Conservation (phyloP, 1,284 basidiomycete species). For the Phlebopus sp. region DNA sequence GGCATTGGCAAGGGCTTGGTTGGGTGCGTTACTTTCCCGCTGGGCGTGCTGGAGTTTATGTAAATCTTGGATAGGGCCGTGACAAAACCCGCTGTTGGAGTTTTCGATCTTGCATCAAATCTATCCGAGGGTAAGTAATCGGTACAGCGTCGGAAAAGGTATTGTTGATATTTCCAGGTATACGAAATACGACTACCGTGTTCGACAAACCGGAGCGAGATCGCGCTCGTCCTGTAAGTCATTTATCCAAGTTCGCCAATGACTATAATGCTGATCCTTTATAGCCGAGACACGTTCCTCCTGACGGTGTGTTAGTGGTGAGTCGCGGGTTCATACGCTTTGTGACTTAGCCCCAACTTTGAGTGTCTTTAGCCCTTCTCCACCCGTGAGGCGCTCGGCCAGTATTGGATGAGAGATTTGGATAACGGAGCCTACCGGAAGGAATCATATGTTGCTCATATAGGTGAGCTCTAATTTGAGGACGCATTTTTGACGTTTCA, state of each 20-base stretch:
- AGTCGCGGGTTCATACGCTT: conserved; percentile 27
- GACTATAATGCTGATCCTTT: background rate
- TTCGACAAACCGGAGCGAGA: conserved; percentile 94
- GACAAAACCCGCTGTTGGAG: conserved; percentile 95
- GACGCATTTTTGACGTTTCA: conserved; percentile 11
- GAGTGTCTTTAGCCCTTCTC: conserved; percentile 68
- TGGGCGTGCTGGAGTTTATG: conserved; percentile 11
- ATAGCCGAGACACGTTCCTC: conserved; percentile 82
- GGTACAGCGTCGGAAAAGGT: background rate
- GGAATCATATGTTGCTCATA: conserved; percentile 91
- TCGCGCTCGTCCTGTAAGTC: conserved; percentile 73
- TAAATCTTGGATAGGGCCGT: conserved; percentile 58
- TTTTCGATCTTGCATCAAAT: conserved; percentile 95
- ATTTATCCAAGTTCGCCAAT: background rate
- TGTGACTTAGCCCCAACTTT: conserved; percentile 3
- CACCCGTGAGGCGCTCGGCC: conserved; percentile 87
- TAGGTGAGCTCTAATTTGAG: conserved; percentile 51
- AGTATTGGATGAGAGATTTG: conserved; percentile 95
- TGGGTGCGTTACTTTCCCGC: conserved; percentile 54
- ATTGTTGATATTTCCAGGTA: conserved; percentile 43
- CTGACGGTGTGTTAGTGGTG: conserved; percentile 84
- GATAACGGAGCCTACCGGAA: conserved; percentile 83
- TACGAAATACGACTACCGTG: conserved; percentile 97
- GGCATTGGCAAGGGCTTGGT: conserved; percentile 96
- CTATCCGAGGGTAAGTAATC: conserved; percentile 77